A percentile compares a stretch with the other conserved stretches of the same genome.
phyloP scores from a whole-genome alignment of 805 yeast species.

The Kuraishia piskuri region DNA sequence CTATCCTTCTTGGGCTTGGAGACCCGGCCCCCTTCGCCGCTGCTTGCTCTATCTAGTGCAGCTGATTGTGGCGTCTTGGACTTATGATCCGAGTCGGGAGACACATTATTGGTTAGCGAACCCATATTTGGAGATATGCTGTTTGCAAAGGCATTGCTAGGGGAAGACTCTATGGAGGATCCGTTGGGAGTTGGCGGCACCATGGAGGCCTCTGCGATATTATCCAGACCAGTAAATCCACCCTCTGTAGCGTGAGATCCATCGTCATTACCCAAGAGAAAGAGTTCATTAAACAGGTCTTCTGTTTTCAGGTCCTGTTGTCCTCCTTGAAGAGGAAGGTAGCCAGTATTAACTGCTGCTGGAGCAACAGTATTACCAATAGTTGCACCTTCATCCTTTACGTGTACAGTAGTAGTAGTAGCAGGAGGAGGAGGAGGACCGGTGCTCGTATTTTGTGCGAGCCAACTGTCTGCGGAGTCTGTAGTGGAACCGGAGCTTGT shows the following conservation, averaged over 20 bases:
- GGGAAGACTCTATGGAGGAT: background rate
- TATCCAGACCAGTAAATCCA: background rate
- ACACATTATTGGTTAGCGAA: background rate
- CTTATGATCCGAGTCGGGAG: background rate
- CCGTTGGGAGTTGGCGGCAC: background rate
- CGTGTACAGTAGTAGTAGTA: background rate
- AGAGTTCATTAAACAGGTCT: background rate
- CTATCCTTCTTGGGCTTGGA: conserved; percentile 42
- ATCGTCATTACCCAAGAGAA: background rate
- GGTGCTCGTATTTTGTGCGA: background rate
- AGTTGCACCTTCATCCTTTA: background rate
- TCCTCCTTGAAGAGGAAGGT: too few species aligned
- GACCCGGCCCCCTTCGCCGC: background rate
- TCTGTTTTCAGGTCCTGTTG: background rate
- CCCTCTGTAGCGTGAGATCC: background rate
- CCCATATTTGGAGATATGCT: background rate
- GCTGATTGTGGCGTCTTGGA: background rate
- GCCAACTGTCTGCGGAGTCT: background rate
- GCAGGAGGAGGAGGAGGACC: too few species aligned
- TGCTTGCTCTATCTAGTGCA: background rate
- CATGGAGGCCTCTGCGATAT: background rate
- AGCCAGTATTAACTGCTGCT: too few species aligned
- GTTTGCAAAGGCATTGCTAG: background rate
- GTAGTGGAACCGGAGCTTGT: background rate
- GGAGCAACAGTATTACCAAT: background rate